Evolutionary conservation across 148 eudicot species (phyloP).

Genomic region (Chenopodium quinoa): DNA sequence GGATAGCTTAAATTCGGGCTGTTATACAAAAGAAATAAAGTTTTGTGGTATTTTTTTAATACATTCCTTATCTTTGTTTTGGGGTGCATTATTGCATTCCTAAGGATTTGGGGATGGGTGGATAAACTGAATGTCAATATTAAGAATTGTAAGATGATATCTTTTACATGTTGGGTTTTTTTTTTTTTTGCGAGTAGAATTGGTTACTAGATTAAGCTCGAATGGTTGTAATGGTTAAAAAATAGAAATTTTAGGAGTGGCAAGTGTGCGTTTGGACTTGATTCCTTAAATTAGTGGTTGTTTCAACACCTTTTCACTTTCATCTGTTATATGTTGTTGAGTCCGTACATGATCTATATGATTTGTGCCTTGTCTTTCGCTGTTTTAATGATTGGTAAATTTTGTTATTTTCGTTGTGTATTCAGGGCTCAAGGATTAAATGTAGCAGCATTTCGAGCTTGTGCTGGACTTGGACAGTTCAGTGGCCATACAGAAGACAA

Average conservation of each 20-base stretch:
- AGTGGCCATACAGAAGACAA: conserved; percentile 30
- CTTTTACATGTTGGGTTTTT: neutral
- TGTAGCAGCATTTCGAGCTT: conserved; percentile 36
- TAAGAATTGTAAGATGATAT: neutral
- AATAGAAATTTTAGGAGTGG: neutral
- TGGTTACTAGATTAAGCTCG: neutral
- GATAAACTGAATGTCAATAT: neutral
- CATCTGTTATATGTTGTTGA: neutral
- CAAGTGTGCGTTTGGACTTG: neutral
- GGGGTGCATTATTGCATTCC: no score
- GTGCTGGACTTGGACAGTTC: conserved; percentile 39
- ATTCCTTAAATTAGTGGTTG: neutral
- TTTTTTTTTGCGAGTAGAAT: neutral
- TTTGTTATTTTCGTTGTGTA: no score
- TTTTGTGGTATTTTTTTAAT: neutral
- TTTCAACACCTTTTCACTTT: neutral
- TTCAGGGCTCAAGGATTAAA: conserved; percentile 26
- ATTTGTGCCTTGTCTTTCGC: neutral
- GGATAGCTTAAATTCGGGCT: neutral
- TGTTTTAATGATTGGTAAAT: neutral
- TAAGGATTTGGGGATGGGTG: neutral
- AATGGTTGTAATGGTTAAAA: neutral
- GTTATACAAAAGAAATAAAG: neutral
- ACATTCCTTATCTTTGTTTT: neutral
- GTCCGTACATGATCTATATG: neutral